phyloP scores from a whole-genome alignment of 2,329 filamentous ascomycete species.

The Sporothrix pseudoabietina region DNA sequence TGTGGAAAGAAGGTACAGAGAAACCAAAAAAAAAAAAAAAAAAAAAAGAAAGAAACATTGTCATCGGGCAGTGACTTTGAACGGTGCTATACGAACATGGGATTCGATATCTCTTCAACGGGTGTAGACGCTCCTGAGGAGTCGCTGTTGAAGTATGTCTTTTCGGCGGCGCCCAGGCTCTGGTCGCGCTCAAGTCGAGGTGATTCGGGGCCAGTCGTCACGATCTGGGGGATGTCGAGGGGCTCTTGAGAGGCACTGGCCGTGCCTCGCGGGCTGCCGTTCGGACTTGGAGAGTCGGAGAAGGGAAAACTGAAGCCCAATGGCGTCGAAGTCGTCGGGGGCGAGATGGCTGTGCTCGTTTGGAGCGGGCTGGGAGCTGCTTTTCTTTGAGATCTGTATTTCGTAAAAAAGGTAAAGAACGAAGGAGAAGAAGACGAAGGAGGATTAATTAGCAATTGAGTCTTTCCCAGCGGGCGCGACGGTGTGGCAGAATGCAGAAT shows the following conservation, averaged over 20 bases:
- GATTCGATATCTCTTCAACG: slow-evolving; percentile 37
- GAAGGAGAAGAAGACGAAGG: background rate
- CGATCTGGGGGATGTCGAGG: slow-evolving; percentile 41
- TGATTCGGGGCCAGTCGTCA: slow-evolving; percentile 41
- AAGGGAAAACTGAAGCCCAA: slow-evolving; percentile 44
- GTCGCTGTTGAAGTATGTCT: slow-evolving; percentile 45
- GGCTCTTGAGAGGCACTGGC: slow-evolving; percentile 32
- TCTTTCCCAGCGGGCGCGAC: background rate
- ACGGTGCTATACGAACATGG: slow-evolving; percentile 39
- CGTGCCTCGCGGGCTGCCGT: slow-evolving; percentile 12
- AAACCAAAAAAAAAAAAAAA: background rate
- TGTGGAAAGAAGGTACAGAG: background rate
- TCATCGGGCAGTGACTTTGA: slow-evolving; percentile 1
- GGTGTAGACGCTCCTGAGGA: slow-evolving; percentile 43
- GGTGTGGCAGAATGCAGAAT: slow-evolving; percentile 27
- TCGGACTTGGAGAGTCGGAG: slow-evolving; percentile 27
- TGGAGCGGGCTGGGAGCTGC: slow-evolving; percentile 55
- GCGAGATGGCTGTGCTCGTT: slow-evolving; percentile 48
- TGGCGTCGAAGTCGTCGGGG: slow-evolving; percentile 48
- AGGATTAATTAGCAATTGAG: slow-evolving; percentile 24
- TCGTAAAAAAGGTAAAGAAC: background rate
- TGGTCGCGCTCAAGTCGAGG: slow-evolving; percentile 33
- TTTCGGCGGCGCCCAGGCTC: slow-evolving; percentile 37
- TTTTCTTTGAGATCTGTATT: slow-evolving; percentile 51
- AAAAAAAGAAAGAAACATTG: background rate